Evolutionary conservation across 805 yeast genomes (phyloP).

Genomic region (Saccharomycopsis schoenii): DNA sequence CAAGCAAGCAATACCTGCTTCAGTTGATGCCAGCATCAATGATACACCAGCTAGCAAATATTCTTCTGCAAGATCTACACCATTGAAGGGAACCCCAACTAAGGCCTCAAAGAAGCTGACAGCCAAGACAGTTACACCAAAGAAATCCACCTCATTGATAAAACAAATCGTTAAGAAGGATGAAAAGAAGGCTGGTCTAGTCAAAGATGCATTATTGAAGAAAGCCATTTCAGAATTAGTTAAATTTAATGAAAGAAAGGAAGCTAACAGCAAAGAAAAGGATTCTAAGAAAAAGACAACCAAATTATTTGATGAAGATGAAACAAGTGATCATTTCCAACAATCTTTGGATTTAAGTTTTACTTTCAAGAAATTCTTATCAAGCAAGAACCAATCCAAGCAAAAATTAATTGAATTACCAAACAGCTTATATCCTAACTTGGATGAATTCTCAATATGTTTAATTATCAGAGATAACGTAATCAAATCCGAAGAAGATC

Average conservation of each 20-base stretch:
- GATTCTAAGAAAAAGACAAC: slow-evolving; percentile 25
- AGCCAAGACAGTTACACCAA: slow-evolving; percentile 2
- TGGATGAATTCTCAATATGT: slow-evolving; percentile 41
- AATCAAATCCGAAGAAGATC: slow-evolving; percentile 31
- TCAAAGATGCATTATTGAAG: background rate
- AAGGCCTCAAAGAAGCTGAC: slow-evolving; percentile 7
- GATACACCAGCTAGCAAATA: slow-evolving; percentile 3
- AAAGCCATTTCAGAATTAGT: slow-evolving; percentile 56
- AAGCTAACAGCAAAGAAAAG: slow-evolving; percentile 25
- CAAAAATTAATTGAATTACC: slow-evolving; percentile 27
- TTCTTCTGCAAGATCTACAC: slow-evolving; percentile 5
- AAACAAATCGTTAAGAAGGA: slow-evolving; percentile 7
- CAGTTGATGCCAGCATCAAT: background rate
- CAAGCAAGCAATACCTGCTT: background rate
- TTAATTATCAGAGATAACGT: slow-evolving; percentile 58
- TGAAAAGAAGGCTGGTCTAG: slow-evolving; percentile 19
- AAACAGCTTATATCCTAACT: slow-evolving; percentile 27
- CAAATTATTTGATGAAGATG: slow-evolving; percentile 51
- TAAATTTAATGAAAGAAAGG: slow-evolving; percentile 40
- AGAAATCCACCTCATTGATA: slow-evolving; percentile 4
- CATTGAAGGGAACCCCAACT: slow-evolving; percentile 14
- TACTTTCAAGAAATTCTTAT: slow-evolving; percentile 16
- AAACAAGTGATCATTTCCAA: slow-evolving; percentile 23
- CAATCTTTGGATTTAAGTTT: slow-evolving; percentile 8
- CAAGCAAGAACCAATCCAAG: slow-evolving; percentile 25